Evolutionary conservation across 2,329 filamentous ascomycete species (phyloP), one percentile per base, ranked within the genome.

Genomic region (Fonsecaea monophora): DNA sequence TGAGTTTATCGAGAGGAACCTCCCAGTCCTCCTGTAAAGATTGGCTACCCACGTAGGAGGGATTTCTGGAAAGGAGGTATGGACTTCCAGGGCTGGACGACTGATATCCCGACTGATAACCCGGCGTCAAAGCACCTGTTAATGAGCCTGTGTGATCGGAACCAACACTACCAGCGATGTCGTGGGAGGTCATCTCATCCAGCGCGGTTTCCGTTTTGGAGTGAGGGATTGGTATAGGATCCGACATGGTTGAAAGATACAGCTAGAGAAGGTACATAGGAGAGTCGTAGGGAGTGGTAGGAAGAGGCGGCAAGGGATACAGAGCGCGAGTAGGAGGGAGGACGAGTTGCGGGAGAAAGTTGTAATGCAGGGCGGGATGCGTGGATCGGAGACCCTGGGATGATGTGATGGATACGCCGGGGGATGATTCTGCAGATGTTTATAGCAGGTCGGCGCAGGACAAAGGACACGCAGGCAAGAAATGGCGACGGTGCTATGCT

Each of bases 21-120:
- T 96, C 92, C 86, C 92, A 95, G 76, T 94, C 92, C 73, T 95
- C 92, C 65, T 95, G 91, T 74, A 92, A 92, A n/a, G 88, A 90
- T 77, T 89, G 92, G 78, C 89, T 92, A 57, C 87, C 89, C n/a
- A 92, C 93, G 77, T 93, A 93, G 15, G 93, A 96, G 15, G 86
- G 84, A 63, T 91, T 90, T 66, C 93, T 87, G 7, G 93, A 96
- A 56, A 93, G 81, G 5, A 74, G 69, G 70, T 82, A 75, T 58
- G 87, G 82, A 38, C 70, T 72, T 15, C 64, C 65, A 74, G 84
- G 89, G 53, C 81, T 77, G n/a, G 79, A 75, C 4, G 76, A 77
- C 2, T 79, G 74, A 77, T 67, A 71, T 13, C 70, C 83, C 61
- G 78, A 77, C 2, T 79, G 74, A 78, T 66, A 71, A 13, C 68